Base-by-base conservation (phyloP, 805 yeast genomes). In the Wickerhamomyces canadensis region DNA sequence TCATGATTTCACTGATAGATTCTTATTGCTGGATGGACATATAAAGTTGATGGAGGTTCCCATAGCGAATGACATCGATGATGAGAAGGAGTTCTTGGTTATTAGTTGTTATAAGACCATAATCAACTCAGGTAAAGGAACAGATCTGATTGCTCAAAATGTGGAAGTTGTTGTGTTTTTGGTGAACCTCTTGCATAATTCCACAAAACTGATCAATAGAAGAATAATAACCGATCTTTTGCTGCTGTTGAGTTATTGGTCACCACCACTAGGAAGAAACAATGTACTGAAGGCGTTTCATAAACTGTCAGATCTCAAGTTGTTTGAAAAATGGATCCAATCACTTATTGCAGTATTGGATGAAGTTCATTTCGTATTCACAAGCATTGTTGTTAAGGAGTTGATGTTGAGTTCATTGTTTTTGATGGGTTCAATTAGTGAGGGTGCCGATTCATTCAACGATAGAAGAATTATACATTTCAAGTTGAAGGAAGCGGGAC, bases 211-310 rank as follows among this genome's bases (percentile, higher is more conserved):
- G 6, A 51, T 65, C 11, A 78, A 83, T 4, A 64, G 79, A 44
- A 74, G 66, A 37, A 57, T 75, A 7, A 72, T 74, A 1, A 72
- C 80, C 0, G 82, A 78, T 30, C 57, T 80, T 19, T 54, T 80
- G 19, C 57, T 67, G 2, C 31, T 45, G 32, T 27, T 55, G 37
- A 39, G 53, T 22, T 47, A 52, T 33, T 54, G 58, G 51, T 40
- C 48, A 14, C 42, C 44, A 1, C 61, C 62, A 3, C 33, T 48
- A 6, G 66, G 64, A 2, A 37, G 62, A 35, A 54, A 53, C 25
- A 47, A 52, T 18, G 44, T 61, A 6, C 34, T 61, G 31, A 52
- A 48, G 25, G 46, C 51, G 0, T 47, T 54, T 33, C 42, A 48
- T 19, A 36, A 45, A 25, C 35, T 42, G 5, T 45, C 54, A 6